These are phyloP conservation scores for Selaginella tamariscina DNA, from an alignment of 75 land plant genomes.

Conservation along the genomic window DNA sequence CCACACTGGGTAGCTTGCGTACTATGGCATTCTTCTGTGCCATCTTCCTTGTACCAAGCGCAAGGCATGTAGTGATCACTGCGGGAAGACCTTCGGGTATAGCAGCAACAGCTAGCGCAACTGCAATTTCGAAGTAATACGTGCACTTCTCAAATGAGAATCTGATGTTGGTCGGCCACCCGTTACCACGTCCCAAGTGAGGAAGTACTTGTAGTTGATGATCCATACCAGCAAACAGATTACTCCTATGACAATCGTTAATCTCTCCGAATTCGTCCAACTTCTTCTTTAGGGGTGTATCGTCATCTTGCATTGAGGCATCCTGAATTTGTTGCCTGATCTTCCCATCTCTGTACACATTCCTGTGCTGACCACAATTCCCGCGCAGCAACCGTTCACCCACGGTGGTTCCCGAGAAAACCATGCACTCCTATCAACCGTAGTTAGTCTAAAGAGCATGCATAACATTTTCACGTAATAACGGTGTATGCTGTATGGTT, in stretches of 20 bases:
- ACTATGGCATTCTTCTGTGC: conserved; percentile 86
- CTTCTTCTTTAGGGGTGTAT: not conserved
- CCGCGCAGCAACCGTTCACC: conserved; percentile 1
- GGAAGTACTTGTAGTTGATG: conserved; percentile 67
- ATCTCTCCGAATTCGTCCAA: conserved; percentile 1
- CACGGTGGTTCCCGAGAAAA: not conserved
- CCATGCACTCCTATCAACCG: conserved; percentile 13
- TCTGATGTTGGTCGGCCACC: conserved; percentile 4
- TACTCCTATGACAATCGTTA: conserved; percentile 2
- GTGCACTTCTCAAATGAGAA: conserved; percentile 19
- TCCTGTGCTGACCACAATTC: not conserved
- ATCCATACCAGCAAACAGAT: conserved; percentile 48
- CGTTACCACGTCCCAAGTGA: conserved; percentile 43
- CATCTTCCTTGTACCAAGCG: conserved; percentile 84
- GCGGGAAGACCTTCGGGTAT: conserved; percentile 6
- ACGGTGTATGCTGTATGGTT: too few relatives aligned
- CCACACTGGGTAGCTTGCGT: conserved; percentile 83
- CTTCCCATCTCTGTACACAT: conserved; percentile 10
- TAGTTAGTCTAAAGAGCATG: too few relatives aligned
- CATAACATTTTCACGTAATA: too few relatives aligned
- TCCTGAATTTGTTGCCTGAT: conserved; percentile 5
- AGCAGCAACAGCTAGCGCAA: conserved; percentile 4
- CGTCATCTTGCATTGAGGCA: conserved; percentile 2
- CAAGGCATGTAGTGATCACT: conserved; percentile 24
- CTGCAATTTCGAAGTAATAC: conserved; percentile 13